A percentile compares a stretch with the other conserved stretches of the same genome.
These are phyloP conservation scores for Colletotrichum higginsianum DNA, from an alignment of 2,329 filamentous ascomycete species.

Conservation along the genomic window DNA sequence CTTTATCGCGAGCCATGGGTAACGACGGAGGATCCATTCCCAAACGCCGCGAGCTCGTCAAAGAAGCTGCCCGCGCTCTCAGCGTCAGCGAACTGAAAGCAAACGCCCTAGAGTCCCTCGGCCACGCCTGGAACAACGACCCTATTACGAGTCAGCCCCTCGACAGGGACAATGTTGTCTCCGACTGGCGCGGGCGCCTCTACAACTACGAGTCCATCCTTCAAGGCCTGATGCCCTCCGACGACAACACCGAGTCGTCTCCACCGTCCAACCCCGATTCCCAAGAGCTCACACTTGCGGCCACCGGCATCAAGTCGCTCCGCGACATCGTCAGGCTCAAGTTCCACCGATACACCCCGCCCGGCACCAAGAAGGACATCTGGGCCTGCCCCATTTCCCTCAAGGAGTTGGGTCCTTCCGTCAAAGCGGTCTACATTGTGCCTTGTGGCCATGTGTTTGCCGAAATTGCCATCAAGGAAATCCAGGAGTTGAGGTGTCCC, in stretches of 20 bases:
- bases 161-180: slow-evolving; percentile 79
- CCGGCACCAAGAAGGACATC: slow-evolving; percentile 65
- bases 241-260: slow-evolving; percentile 48
- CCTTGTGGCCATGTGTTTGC: slow-evolving; percentile 97
- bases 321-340: slow-evolving; percentile 91
- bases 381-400: slow-evolving; percentile 91
- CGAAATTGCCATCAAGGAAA: slow-evolving; percentile 86
- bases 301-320: slow-evolving; percentile 80
- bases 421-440: slow-evolving; percentile 89
- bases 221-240: slow-evolving; percentile 66
- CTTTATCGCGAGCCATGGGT: slow-evolving; percentile 76
- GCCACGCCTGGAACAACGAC: slow-evolving; percentile 89
- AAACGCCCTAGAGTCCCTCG: slow-evolving; percentile 85
- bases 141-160: slow-evolving; percentile 87
- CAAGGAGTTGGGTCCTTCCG: slow-evolving; percentile 84
- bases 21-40: slow-evolving; percentile 99
- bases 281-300: slow-evolving; percentile 57
- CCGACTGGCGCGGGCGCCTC: slow-evolving; percentile 85
- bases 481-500: slow-evolving; percentile 74
- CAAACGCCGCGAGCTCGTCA: slow-evolving; percentile 94
- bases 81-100: slow-evolving; percentile 92
- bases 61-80: slow-evolving; percentile 87
- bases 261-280: slow-evolving; percentile 46
- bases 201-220: slow-evolving; percentile 97
- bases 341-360: slow-evolving; percentile 67